phyloP scores from a whole-genome alignment of 2,329 filamentous ascomycete species.

The Fusarium oligoseptatum region DNA sequence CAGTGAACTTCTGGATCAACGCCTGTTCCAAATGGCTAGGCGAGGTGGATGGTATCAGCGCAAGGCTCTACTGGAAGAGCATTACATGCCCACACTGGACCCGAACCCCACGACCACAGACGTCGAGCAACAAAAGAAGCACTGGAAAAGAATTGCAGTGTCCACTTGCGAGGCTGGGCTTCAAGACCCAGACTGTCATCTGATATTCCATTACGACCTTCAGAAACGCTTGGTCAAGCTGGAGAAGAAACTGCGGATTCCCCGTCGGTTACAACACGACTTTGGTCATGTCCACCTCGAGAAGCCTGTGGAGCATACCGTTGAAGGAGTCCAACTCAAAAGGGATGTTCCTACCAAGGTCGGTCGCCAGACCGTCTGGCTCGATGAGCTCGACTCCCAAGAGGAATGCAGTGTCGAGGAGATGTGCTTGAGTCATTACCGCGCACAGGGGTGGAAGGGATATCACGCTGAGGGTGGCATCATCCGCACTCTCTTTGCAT shows the following conservation, averaged over 20 bases:
- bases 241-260: slow-evolving; percentile 85
- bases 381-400: slow-evolving; percentile 78
- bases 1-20: slow-evolving; percentile 81
- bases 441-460: slow-evolving; percentile 88
- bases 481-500: slow-evolving; percentile 88
- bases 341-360: slow-evolving; percentile 62
- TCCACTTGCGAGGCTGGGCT: slow-evolving; percentile 88
- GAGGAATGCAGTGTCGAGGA: slow-evolving; percentile 89
- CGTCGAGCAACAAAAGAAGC: slow-evolving; percentile 74
- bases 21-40: slow-evolving; percentile 85
- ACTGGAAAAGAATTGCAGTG: slow-evolving; percentile 84
- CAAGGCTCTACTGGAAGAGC: slow-evolving; percentile 93
- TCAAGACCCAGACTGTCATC: slow-evolving; percentile 88
- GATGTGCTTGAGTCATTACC: slow-evolving; percentile 93
- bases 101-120: slow-evolving; percentile 55
- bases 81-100: slow-evolving; percentile 83
- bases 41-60: slow-evolving; percentile 96
- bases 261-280: slow-evolving; percentile 89
- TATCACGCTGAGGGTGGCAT: slow-evolving; percentile 95
- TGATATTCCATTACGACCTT: slow-evolving; percentile 94
- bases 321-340: slow-evolving; percentile 84
- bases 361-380: slow-evolving; percentile 77
- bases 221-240: slow-evolving; percentile 95
- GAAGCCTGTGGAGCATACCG: slow-evolving; percentile 79
- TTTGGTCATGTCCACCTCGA: slow-evolving; percentile 87